Conservation (phyloP, 208 protist species). For the Leishmania arabica region DNA sequence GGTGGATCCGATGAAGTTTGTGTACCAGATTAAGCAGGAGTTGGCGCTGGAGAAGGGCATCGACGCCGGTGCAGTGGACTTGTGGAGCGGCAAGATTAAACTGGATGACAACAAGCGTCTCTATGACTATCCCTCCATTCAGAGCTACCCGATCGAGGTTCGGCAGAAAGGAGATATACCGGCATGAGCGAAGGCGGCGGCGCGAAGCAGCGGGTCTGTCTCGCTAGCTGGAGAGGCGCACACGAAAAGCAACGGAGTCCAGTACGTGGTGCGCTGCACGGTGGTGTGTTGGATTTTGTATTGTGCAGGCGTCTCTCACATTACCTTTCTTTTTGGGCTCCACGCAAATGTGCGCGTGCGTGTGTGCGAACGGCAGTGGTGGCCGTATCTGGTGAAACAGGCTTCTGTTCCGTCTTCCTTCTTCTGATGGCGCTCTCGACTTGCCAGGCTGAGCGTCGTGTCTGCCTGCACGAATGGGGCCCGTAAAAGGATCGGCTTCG, state of each 20-base stretch:
- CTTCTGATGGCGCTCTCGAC: no score
- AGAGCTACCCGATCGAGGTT: slow-evolving; percentile 92
- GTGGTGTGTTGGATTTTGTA: background rate
- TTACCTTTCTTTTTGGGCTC: background rate
- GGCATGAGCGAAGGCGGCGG: slow-evolving; percentile 25
- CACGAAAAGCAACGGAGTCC: background rate
- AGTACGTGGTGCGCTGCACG: background rate
- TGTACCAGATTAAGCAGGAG: slow-evolving; percentile 88
- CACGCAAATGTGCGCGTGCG: no score
- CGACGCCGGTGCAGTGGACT: slow-evolving; percentile 69
- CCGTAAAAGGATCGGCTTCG: background rate
- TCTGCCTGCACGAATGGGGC: background rate
- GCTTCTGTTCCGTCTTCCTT: no score
- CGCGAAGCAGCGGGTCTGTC: background rate
- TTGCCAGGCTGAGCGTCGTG: background rate
- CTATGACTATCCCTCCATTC: slow-evolving; percentile 89
- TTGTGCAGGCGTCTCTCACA: background rate
- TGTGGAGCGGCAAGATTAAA: slow-evolving; percentile 88
- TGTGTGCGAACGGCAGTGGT: background rate
- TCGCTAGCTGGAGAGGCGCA: background rate
- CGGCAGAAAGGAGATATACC: slow-evolving; percentile 89
- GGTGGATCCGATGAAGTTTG: slow-evolving; percentile 91
- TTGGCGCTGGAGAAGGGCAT: slow-evolving; percentile 85
- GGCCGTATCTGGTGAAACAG: background rate
- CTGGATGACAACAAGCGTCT: slow-evolving; percentile 89